Evolutionary conservation across 2,329 filamentous ascomycete species (phyloP), one percentile per base, ranked within the genome.

Genomic region (Macroventuria anomochaeta): DNA sequence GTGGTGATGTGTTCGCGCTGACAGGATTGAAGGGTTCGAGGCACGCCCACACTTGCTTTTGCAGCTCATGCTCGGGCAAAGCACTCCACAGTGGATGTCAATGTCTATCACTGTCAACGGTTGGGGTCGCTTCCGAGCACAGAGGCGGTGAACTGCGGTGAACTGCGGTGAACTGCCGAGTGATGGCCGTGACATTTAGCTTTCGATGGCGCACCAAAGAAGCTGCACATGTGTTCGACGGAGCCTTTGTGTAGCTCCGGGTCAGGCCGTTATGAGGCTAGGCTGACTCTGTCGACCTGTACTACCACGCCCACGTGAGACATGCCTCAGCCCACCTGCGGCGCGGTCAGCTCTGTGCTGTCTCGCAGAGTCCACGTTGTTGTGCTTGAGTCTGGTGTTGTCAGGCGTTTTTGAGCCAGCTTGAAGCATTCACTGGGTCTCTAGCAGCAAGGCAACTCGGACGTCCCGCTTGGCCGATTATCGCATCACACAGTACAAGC

Each of bases 1-100:
- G 15, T 66, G 61, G 65, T 73, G 67, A 73, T 70, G 67, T 71
- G 69, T 71, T 68, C 64, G 65, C 61, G 62, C 68, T 62, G 54
- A 58, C 58, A 61, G 54, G 59, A 56, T 65, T 57, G 63, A 52
- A 55, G 39, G 48, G 33, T 55, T 57, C 44, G 47, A 52, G 39
- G 51, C 28, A 52, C 44, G 55, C 57, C 46, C 41, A 51, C 50
- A 50, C 48, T 32, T 57, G 48, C 41, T 57, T 55, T 55, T 53
- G 36, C 47, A 49, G 46, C 58, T 59, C 46, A 58, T 57, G 53
- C 54, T 59, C 51, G 49, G n/a, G 51, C 46, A 53, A 42, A 51
- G 44, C 41, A 58, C 58, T 56, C 58, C 58, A 53, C 51, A 55
- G 51, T 57, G 49, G 55, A 42, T 57, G 48, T 49, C 54, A 32